A percentile compares a stretch with the other conserved stretches of the same genome.
These are phyloP conservation scores for Aspergillus conjunctus DNA, from an alignment of 495 filamentous ascomycete genomes.

Conservation along the genomic window DNA sequence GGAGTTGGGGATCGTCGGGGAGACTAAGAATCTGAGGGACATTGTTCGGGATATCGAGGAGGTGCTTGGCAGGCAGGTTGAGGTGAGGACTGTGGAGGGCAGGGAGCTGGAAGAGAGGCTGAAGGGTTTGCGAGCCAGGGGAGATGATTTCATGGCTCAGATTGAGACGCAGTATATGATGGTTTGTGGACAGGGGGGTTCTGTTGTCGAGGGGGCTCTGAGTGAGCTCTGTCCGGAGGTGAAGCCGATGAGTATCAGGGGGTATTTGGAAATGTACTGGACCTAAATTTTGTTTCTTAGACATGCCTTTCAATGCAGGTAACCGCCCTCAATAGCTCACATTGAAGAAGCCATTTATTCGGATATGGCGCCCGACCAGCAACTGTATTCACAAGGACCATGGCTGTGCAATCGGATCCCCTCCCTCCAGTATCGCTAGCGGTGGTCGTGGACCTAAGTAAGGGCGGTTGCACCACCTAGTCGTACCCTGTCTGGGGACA, in stretches of 20 bases:
- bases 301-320: too few species aligned
- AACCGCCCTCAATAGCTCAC: too few species aligned
- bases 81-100: constrained; percentile 21
- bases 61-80: too few species aligned
- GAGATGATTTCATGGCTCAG: constrained; percentile 11
- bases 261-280: constrained; percentile 12
- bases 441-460: too few species aligned
- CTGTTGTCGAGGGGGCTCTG: constrained; percentile 17
- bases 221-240: constrained; percentile 17
- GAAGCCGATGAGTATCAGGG: constrained; percentile 39
- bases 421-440: too few species aligned
- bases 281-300: too few species aligned
- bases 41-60: constrained; percentile 21
- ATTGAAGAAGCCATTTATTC: too few species aligned
- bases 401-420: too few species aligned
- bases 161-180: constrained; percentile 16
- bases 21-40: constrained; percentile 26
- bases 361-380: too few species aligned
- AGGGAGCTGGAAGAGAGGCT: not conserved
- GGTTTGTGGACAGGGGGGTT: constrained; percentile 12
- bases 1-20: constrained; percentile 38
- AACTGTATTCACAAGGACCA: too few species aligned
- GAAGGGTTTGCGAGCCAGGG: not conserved
- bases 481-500: too few species aligned
- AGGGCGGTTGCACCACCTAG: too few species aligned